Evolutionary conservation across 2,329 filamentous ascomycete genomes (phyloP).

Genomic region (Pyrenochaeta sp.): DNA sequence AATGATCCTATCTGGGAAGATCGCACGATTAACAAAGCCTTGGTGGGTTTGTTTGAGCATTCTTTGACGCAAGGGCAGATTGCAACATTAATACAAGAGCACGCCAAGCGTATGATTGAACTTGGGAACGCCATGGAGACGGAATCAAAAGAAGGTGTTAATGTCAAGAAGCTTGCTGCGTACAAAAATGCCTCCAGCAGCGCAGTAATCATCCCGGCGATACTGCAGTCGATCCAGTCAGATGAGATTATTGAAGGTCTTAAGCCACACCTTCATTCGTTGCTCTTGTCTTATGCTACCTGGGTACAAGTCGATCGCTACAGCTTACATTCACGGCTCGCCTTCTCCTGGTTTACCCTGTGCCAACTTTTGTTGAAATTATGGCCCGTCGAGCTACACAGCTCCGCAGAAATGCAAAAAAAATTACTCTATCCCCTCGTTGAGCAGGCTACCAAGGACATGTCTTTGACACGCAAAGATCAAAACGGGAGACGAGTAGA

Average conservation of each 20-base stretch:
- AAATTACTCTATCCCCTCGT: conserved; percentile 35
- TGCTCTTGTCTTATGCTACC: conserved; percentile 31
- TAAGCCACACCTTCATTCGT: conserved; percentile 27
- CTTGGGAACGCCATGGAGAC: conserved; percentile 20
- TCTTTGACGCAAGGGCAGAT: conserved; percentile 46
- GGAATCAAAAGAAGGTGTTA: conserved; percentile 19
- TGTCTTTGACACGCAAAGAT: conserved; percentile 18
- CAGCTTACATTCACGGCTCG: conserved; percentile 24
- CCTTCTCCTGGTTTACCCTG: conserved; percentile 39
- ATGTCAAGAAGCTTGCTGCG: conserved; percentile 28
- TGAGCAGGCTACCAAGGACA: conserved; percentile 35
- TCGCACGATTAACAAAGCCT: conserved; percentile 27
- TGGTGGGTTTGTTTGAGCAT: conserved; percentile 38
- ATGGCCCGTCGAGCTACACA: conserved; percentile 44
- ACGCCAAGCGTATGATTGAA: conserved; percentile 30
- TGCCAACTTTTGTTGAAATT: conserved; percentile 36
- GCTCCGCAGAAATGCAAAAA: conserved; percentile 33
- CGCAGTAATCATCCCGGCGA: conserved; percentile 37
- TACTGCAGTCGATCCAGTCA: conserved; percentile 35
- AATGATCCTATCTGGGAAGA: conserved; percentile 43
- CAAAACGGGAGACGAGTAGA: conserved; percentile 17
- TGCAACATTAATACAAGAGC: conserved; percentile 38
- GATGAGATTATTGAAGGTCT: conserved; percentile 35
- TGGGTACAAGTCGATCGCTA: conserved; percentile 32
- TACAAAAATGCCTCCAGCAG: conserved; percentile 38